These are phyloP conservation scores for Tylopilus vinaceipallidus DNA, from an alignment of 768 basidiomycete genomes.

Conservation along the genomic window DNA sequence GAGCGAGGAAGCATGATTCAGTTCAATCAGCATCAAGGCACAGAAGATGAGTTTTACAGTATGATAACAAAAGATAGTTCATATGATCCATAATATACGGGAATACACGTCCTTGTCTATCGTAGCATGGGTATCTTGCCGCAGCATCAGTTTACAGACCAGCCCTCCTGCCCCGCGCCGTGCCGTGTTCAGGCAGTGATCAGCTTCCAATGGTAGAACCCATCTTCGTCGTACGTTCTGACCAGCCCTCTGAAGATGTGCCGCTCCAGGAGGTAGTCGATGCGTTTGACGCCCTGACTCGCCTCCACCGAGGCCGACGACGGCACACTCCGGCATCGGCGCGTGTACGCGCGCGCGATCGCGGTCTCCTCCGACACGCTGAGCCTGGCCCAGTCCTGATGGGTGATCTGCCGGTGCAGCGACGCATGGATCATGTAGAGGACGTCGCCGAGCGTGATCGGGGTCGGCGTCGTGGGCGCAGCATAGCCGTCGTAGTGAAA, in stretches of 20 bases:
- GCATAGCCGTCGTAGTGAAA: conserved; percentile 33
- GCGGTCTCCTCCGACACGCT: conserved; percentile 27
- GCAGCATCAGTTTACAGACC: no score
- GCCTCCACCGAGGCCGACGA: conserved; percentile 33
- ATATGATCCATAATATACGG: no score
- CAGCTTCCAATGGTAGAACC: conserved; percentile 30
- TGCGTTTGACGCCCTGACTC: conserved; percentile 37
- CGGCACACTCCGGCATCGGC: conserved; percentile 32
- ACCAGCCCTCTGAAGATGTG: conserved; percentile 38
- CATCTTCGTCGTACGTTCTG: conserved; percentile 29
- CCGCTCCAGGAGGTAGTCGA: conserved; percentile 38
- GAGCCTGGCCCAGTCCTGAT: conserved; percentile 35
- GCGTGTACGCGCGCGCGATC: conserved; percentile 37
- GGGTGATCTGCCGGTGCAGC: conserved; percentile 43
- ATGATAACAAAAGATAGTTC: no score
- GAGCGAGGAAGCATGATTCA: no score
- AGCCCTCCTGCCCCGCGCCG: no score
- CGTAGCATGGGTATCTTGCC: no score
- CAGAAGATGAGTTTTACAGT: no score
- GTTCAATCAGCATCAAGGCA: no score
- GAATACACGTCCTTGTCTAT: no score
- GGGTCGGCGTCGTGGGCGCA: conserved; percentile 27
- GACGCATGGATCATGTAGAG: conserved; percentile 47
- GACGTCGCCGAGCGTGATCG: conserved; percentile 60
- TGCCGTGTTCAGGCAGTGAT: conserved; percentile 24